Evolutionary conservation across 148 eudicot species (phyloP).

Genomic region (Rhododendron henanense): DNA sequence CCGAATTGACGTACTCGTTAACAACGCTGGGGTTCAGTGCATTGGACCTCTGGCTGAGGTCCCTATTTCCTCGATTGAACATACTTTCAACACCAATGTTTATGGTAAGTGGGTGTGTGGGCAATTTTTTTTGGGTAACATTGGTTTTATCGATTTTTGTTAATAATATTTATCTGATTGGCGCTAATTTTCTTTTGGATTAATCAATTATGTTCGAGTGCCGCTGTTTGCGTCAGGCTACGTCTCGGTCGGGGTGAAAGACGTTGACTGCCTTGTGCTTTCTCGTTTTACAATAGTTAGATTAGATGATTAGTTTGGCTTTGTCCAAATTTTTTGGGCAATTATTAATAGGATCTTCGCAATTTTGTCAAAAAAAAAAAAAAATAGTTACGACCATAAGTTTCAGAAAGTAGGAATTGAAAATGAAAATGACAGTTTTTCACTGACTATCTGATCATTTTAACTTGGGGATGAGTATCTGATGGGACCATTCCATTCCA

Average conservation of each 20-base stretch:
- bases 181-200: background rate
- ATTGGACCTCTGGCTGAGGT: slow-evolving; percentile 88
- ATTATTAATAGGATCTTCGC: too few relatives aligned
- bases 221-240: too few relatives aligned
- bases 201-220: too few relatives aligned
- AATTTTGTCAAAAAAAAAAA: too few relatives aligned
- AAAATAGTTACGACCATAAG: too few relatives aligned
- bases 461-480: background rate
- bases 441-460: background rate
- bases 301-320: too few relatives aligned
- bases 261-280: too few relatives aligned
- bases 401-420: too few relatives aligned
- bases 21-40: slow-evolving; percentile 85
- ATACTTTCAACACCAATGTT: slow-evolving; percentile 76
- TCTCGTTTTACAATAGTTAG: too few relatives aligned
- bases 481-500: background rate
- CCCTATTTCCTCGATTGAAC: slow-evolving; percentile 49
- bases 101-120: slow-evolving; percentile 36
- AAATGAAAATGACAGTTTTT: background rate
- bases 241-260: too few relatives aligned
- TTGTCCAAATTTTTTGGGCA: too few relatives aligned
- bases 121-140: background rate
- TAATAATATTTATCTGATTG: background rate
- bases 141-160: background rate
- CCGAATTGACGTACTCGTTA: slow-evolving; percentile 64